Conservation (phyloP, 257 asterid species). For the Perilla frutescens region DNA sequence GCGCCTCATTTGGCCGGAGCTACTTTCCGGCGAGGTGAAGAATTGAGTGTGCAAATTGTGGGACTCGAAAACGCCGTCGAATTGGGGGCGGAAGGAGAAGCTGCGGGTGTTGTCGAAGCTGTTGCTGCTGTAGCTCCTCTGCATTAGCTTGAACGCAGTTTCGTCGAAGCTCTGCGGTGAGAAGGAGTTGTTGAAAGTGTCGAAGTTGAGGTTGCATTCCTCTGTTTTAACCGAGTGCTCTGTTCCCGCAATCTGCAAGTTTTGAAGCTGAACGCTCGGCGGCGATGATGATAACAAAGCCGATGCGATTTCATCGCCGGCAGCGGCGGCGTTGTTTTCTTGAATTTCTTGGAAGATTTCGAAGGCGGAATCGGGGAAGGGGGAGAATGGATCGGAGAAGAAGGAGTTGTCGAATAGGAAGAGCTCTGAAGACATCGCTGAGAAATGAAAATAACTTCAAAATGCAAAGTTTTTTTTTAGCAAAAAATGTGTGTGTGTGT, state of each 20-base stretch:
- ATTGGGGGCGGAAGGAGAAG: conserved; percentile 47
- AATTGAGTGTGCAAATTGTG: conserved; percentile 42
- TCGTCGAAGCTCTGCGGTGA: conserved; percentile 46
- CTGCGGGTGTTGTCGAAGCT: conserved; percentile 51
- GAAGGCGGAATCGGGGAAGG: conserved; percentile 47
- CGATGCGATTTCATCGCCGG: conserved; percentile 38
- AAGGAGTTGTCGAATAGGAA: conserved; percentile 56
- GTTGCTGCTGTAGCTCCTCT: conserved; percentile 77
- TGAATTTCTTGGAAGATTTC: conserved; percentile 45
- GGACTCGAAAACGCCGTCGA: conserved; percentile 55
- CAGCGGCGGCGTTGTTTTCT: conserved; percentile 23
- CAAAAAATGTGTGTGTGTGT: no score
- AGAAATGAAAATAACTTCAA: background rate
- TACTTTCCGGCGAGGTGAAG: conserved; percentile 50
- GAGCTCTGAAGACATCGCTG: conserved; percentile 72
- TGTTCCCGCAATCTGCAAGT: conserved; percentile 38
- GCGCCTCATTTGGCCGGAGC: conserved; percentile 73
- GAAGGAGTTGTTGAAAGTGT: conserved; percentile 34
- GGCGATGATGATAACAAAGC: conserved; percentile 64
- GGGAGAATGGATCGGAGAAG: conserved; percentile 62
- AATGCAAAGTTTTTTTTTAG: no score
- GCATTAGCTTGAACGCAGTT: conserved; percentile 66
- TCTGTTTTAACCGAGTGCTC: conserved; percentile 57
- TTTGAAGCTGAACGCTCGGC: conserved; percentile 63
- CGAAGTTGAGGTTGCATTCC: conserved; percentile 50